Percentiles rank a stretch among this genome's conserved stretches.
These are phyloP conservation scores for Vachellia collinsii DNA, from an alignment of 306 rosid species.

Conservation along the genomic window DNA sequence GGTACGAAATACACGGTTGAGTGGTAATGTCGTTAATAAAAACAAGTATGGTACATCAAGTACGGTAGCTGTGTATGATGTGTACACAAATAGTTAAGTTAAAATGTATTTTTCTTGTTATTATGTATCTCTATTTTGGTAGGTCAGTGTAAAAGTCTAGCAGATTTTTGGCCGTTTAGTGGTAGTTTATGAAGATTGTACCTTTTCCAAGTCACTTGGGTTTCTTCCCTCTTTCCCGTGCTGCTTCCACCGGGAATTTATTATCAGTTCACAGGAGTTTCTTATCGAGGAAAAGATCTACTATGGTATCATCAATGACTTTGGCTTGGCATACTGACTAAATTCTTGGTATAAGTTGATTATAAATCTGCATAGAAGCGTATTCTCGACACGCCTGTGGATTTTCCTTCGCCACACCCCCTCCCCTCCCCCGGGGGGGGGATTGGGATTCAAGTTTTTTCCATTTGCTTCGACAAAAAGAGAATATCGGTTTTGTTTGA, in stretches of 20 bases:
- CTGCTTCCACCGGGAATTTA: background rate
- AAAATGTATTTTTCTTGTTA: background rate
- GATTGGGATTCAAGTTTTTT: background rate
- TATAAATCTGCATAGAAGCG: background rate
- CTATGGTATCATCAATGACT: background rate
- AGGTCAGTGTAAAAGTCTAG: background rate
- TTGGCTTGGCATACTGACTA: background rate
- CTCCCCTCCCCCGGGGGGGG: background rate
- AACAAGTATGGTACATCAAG: background rate
- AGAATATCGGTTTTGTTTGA: background rate
- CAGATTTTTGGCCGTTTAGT: background rate
- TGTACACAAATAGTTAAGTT: background rate
- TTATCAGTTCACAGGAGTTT: background rate
- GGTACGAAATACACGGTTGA: constrained; percentile 9
- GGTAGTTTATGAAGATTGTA: background rate
- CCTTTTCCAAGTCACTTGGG: background rate
- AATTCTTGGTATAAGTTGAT: background rate
- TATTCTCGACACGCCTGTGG: background rate
- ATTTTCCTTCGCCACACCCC: background rate
- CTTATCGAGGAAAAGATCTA: background rate
- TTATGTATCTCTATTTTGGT: background rate
- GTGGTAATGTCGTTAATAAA: background rate
- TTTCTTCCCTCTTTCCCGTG: background rate
- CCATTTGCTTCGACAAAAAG: background rate
- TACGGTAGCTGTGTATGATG: background rate